phyloP scores from a whole-genome alignment of 1,139 yeast genomes.

The Sugiyamaella xylanicola region DNA sequence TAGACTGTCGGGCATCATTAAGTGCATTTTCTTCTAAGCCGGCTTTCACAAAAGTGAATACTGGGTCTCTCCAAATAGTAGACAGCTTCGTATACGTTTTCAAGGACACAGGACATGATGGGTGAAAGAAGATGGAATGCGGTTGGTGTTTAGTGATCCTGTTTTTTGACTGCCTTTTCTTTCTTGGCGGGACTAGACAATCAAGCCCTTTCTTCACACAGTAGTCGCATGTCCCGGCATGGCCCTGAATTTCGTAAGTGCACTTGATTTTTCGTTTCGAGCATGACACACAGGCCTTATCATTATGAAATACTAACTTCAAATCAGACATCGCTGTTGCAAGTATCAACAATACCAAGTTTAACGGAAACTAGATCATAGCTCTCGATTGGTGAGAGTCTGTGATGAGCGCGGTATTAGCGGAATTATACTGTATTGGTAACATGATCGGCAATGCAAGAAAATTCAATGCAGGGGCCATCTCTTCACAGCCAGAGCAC shows the following conservation, averaged over 20 bases:
- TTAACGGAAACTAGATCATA: too few relatives aligned
- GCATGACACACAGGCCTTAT: conserved; percentile 2
- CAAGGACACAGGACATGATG: conserved; percentile 5
- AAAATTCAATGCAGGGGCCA: too few relatives aligned
- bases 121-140: conserved; percentile 6
- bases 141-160: background rate
- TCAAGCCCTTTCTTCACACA: conserved; percentile 3
- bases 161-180: background rate
- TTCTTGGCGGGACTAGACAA: conserved; percentile 5
- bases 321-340: background rate
- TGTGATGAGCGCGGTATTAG: background rate
- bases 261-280: conserved; percentile 3
- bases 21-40: background rate
- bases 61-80: background rate
- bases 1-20: background rate
- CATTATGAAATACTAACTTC: conserved; percentile 1
- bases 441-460: background rate
- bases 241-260: background rate
- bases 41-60: background rate
- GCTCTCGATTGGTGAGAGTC: background rate
- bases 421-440: conserved; percentile 8
- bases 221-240: background rate
- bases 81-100: background rate
- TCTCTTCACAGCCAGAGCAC: too few relatives aligned
- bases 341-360: too few relatives aligned